phyloP scores from a whole-genome alignment of 2,329 filamentous ascomycete genomes.

The Venturiaceae sp. region DNA sequence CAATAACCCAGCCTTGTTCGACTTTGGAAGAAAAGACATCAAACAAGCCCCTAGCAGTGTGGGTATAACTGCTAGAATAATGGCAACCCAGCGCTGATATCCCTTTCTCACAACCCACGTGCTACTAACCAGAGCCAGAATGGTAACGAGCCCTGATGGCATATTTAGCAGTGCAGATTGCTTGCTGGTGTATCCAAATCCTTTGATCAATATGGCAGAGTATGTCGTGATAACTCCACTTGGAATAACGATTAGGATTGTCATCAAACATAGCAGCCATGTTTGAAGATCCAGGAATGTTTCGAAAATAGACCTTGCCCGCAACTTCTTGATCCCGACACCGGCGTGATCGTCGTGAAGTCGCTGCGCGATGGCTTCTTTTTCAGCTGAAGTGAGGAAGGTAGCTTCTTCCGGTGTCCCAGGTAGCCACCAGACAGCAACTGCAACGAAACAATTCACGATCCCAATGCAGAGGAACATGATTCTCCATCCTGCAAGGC shows the following conservation, averaged over 20 bases:
- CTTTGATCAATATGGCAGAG: conserved; percentile 21
- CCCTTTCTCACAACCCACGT: conserved; percentile 3
- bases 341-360: conserved; percentile 7
- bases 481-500: conserved; percentile 38
- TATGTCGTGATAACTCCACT: conserved; percentile 21
- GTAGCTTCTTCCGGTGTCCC: conserved; percentile 18
- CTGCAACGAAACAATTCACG: conserved; percentile 28
- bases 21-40: conserved; percentile 5
- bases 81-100: conserved; percentile 9
- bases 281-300: conserved; percentile 30
- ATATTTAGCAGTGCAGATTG: conserved; percentile 36
- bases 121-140: not conserved
- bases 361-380: conserved; percentile 8
- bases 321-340: not conserved
- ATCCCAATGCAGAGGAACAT: conserved; percentile 38
- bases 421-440: conserved; percentile 19
- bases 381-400: conserved; percentile 18
- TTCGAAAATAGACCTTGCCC: conserved; percentile 16
- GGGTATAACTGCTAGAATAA: not conserved
- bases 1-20: conserved; percentile 5
- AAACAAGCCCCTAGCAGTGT: conserved; percentile 8
- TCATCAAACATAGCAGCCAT: conserved; percentile 20
- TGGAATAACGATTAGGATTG: conserved; percentile 17
- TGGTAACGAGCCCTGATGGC: conserved; percentile 36
- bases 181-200: conserved; percentile 19